phyloP scores from a whole-genome alignment of 257 asterid genomes.

The Handroanthus guayacan region DNA sequence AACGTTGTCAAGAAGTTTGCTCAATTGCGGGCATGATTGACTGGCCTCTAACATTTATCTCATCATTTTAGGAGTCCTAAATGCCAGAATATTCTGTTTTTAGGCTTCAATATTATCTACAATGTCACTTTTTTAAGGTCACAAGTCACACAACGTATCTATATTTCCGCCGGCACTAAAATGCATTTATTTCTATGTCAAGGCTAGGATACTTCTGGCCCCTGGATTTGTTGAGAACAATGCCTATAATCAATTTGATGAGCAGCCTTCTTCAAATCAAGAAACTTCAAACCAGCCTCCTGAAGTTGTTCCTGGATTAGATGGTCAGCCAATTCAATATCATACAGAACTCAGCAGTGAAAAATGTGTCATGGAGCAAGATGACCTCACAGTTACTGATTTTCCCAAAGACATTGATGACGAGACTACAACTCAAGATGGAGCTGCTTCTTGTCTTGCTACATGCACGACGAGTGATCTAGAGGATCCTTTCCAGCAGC shows the following conservation, averaged over 20 bases:
- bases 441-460: conserved; percentile 81
- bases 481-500: conserved; percentile 66
- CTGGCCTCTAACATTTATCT: neutral
- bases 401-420: conserved; percentile 60
- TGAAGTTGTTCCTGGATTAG: conserved; percentile 42
- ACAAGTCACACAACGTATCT: neutral
- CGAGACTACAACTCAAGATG: conserved; percentile 69
- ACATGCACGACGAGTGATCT: conserved; percentile 81
- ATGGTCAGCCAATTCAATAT: conserved; percentile 40
- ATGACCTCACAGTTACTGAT: conserved; percentile 43
- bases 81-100: neutral
- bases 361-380: conserved; percentile 40
- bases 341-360: conserved; percentile 40
- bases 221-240: conserved; percentile 59
- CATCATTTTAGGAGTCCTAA: neutral
- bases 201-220: conserved; percentile 92
- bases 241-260: conserved; percentile 46
- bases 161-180: conserved; percentile 25
- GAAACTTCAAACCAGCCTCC: conserved; percentile 40
- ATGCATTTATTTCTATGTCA: conserved; percentile 24
- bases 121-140: neutral
- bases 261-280: conserved; percentile 45
- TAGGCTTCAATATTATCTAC: no score
- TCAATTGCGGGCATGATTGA: conserved; percentile 8
- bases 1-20: conserved; percentile 19